Conservation (phyloP, 2,329 filamentous ascomycete species). For the Colletotrichum orbiculare region DNA sequence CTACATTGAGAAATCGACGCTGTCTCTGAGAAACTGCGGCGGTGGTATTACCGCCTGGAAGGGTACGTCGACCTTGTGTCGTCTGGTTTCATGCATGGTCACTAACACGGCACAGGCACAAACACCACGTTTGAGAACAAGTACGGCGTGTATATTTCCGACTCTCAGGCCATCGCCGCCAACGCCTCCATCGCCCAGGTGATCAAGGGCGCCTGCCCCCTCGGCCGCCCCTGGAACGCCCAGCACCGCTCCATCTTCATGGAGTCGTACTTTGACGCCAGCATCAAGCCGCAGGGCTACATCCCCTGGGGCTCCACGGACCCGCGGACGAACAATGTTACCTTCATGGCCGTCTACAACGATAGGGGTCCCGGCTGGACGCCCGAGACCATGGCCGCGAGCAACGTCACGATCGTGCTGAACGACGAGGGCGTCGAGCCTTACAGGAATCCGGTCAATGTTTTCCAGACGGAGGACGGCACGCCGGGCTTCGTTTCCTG, state of each 20-base stretch:
- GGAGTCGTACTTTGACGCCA: slow-evolving; percentile 64
- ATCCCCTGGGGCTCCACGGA: slow-evolving; percentile 58
- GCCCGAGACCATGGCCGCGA: slow-evolving; percentile 52
- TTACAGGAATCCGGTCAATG: slow-evolving; percentile 38
- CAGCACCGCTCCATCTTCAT: slow-evolving; percentile 68
- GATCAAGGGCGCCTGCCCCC: slow-evolving; percentile 59
- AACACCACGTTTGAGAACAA: slow-evolving; percentile 75
- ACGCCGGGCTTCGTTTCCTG: slow-evolving; percentile 27
- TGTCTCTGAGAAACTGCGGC: slow-evolving; percentile 69
- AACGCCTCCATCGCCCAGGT: slow-evolving; percentile 57
- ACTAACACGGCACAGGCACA: slow-evolving; percentile 44
- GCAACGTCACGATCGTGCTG: slow-evolving; percentile 59
- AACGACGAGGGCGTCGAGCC: slow-evolving; percentile 44
- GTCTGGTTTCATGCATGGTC: background rate
- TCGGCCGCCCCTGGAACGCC: slow-evolving; percentile 73
- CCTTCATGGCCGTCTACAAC: slow-evolving; percentile 67
- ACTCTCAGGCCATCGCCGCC: slow-evolving; percentile 63
- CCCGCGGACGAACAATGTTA: slow-evolving; percentile 56
- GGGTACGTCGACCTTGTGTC: slow-evolving; percentile 44
- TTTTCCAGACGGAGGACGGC: slow-evolving; percentile 31
- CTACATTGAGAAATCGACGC: slow-evolving; percentile 65
- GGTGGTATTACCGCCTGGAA: slow-evolving; percentile 79
- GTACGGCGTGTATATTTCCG: slow-evolving; percentile 73
- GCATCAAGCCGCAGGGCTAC: slow-evolving; percentile 64
- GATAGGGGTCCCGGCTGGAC: slow-evolving; percentile 66